Evolutionary conservation across 371 early-diverging fungal species (phyloP).

Genomic region (Mucor racemosus): DNA sequence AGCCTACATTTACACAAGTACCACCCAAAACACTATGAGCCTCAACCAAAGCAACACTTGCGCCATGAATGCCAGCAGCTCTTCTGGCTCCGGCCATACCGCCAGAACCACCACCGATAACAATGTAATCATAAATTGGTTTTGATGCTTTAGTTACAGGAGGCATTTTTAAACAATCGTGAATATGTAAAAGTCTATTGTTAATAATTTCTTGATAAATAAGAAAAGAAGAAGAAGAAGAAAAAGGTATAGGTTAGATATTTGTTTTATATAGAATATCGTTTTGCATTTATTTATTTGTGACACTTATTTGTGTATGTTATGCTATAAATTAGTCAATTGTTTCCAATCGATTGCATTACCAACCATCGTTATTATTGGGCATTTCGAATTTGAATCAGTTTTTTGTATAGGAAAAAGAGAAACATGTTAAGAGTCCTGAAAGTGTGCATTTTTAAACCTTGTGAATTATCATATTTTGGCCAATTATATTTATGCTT

Average conservation of each 20-base stretch:
- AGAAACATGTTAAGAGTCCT: not conserved
- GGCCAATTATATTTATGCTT: not conserved
- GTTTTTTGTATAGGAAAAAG: not conserved
- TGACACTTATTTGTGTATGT: not conserved
- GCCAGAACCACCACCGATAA: conserved; percentile 90
- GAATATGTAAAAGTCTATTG: conserved; percentile 23
- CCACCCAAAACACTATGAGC: conserved; percentile 84
- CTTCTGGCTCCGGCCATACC: conserved; percentile 92
- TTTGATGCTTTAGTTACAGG: conserved; percentile 26
- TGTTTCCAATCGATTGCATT: conserved; percentile 4
- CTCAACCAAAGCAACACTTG: conserved; percentile 91
- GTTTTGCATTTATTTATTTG: conserved; percentile 1
- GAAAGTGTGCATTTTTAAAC: too few relatives aligned
- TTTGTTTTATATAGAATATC: not conserved
- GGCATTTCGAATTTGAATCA: not conserved
- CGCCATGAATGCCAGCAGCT: conserved; percentile 87
- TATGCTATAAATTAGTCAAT: not conserved
- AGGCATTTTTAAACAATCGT: conserved; percentile 39
- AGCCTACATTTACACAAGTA: conserved; percentile 97
- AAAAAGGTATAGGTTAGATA: not conserved
- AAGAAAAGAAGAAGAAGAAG: conserved; percentile 1
- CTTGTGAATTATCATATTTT: not conserved
- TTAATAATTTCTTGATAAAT: not conserved
- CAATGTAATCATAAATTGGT: conserved; percentile 83
- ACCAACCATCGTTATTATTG: conserved; percentile 8